A percentile compares a stretch with the other conserved stretches of the same genome.
Evolutionary conservation across 2,329 filamentous ascomycete genomes (phyloP).

Genomic region (Trichoderma sp.): DNA sequence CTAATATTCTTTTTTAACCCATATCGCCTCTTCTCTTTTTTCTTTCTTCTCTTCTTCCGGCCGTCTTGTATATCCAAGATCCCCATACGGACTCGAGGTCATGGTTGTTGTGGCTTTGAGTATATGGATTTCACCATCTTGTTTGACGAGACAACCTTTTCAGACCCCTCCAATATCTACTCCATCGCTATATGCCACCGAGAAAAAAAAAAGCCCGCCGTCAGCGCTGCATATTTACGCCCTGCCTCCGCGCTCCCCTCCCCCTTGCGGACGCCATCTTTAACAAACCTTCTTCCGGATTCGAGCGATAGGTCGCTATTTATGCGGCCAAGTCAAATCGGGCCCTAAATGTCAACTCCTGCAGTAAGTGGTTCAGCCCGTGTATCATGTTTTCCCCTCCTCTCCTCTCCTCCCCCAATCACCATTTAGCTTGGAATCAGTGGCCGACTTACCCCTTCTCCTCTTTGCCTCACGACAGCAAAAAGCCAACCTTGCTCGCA

Average conservation of each 20-base stretch:
- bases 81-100: neutral
- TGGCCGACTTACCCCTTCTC: constrained; percentile 10
- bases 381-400: constrained; percentile 8
- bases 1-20: neutral
- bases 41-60: neutral
- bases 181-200: constrained; percentile 14
- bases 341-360: constrained; percentile 27
- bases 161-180: constrained; percentile 13
- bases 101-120: constrained; percentile 17
- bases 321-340: constrained; percentile 21
- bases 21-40: neutral
- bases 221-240: constrained; percentile 3
- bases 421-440: neutral
- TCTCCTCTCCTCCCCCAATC: constrained; percentile 22
- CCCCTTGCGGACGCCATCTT: constrained; percentile 17
- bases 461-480: constrained; percentile 30
- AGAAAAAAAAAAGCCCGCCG: constrained; percentile 6
- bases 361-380: constrained; percentile 24
- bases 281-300: constrained; percentile 6
- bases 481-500: constrained; percentile 50
- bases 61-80: neutral
- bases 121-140: constrained; percentile 17
- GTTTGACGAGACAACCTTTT: constrained; percentile 12
- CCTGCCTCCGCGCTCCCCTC: neutral
- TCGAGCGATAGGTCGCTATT: constrained; percentile 20